These are phyloP conservation scores for Leucoagaricus sp. DNA, from an alignment of 1,284 basidiomycete species.

Conservation along the genomic window DNA sequence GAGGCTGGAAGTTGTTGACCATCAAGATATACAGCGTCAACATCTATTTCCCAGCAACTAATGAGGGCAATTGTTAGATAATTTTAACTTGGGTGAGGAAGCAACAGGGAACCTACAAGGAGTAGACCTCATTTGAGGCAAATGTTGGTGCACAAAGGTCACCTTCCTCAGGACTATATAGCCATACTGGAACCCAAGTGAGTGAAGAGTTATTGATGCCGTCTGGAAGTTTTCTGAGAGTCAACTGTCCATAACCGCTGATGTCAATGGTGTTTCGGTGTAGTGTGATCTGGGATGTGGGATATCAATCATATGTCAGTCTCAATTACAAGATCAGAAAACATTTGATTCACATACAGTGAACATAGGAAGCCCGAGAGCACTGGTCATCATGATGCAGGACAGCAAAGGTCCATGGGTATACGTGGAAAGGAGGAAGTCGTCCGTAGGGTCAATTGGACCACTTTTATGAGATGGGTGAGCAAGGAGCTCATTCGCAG, in stretches of 20 bases:
- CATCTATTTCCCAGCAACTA: slow-evolving; percentile 53
- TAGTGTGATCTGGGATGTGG: slow-evolving; percentile 32
- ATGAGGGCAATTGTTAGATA: not conserved
- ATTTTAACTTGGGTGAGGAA: not conserved
- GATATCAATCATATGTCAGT: not conserved
- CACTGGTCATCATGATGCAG: slow-evolving; percentile 43
- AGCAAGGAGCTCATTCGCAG: not conserved
- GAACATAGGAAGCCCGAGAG: slow-evolving; percentile 48
- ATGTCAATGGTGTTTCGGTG: slow-evolving; percentile 50
- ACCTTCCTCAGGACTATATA: slow-evolving; percentile 42
- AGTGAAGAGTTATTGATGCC: slow-evolving; percentile 41
- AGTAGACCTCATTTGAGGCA: slow-evolving; percentile 44
- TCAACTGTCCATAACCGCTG: slow-evolving; percentile 50
- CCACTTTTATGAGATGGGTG: slow-evolving; percentile 14
- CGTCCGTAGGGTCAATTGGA: slow-evolving; percentile 30
- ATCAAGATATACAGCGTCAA: slow-evolving; percentile 62
- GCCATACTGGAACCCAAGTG: slow-evolving; percentile 52
- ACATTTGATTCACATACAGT: slow-evolving; percentile 22
- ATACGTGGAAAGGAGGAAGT: slow-evolving; percentile 40
- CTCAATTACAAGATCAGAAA: not conserved
- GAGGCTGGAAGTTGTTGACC: slow-evolving; percentile 49
- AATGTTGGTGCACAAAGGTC: slow-evolving; percentile 45
- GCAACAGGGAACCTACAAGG: slow-evolving; percentile 12
- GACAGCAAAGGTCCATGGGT: slow-evolving; percentile 46
- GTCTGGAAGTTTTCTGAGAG: slow-evolving; percentile 50